Base-by-base conservation (phyloP, 2,329 filamentous ascomycete genomes). In the Xylaria sp. region DNA sequence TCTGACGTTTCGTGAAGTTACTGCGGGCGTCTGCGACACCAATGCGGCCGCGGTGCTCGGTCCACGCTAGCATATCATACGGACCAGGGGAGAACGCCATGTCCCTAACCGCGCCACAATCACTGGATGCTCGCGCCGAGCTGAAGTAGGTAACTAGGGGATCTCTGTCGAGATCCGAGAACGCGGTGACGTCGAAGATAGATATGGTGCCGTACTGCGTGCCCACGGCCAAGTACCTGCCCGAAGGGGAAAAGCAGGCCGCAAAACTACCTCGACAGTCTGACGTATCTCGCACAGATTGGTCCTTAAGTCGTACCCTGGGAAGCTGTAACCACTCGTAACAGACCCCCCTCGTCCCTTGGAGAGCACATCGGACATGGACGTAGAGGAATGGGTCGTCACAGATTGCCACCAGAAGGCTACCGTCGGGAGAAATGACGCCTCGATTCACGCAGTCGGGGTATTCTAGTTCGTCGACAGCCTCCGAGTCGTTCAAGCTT, bases 1-100 rank as follows among this genome's bases (percentile, higher is more conserved):
- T 85, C 76, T 96, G 92, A 51, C 90, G 88, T 58, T 87, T 84
- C 53, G 85, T 82, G 68, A 93, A 89, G 25, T 89, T 87, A 71
- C 83, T 86, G 33, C 92, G 86, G 56, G 92, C 80, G 77, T 96
- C 92, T 5, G 90, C 90, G 44, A 95, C 83, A 42, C 91, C 92
- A 17, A 94, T 84, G 63, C 89, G 85, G 3, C 90, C 92, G 69
- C 92, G 90, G 73, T 97, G 92, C 79, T 99, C 96, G 9, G 94
- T 92, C 94, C 96, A 98, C 6, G 96, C 92, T 45, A 99, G 82
- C 20, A 99, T 86, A 76, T 97, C 95, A 83, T 91, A 95, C 0
- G 94, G 93, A 1, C 92, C 92, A 0, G 95, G 94, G 4, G 92
- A 94, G 77, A 99, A 99, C 1, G 91, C 86, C 92, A 98, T 96